Percentiles rank a stretch among this genome's conserved stretches.
Conservation (phyloP, 306 rosid genomes). For the Quercus wislizeni region DNA sequence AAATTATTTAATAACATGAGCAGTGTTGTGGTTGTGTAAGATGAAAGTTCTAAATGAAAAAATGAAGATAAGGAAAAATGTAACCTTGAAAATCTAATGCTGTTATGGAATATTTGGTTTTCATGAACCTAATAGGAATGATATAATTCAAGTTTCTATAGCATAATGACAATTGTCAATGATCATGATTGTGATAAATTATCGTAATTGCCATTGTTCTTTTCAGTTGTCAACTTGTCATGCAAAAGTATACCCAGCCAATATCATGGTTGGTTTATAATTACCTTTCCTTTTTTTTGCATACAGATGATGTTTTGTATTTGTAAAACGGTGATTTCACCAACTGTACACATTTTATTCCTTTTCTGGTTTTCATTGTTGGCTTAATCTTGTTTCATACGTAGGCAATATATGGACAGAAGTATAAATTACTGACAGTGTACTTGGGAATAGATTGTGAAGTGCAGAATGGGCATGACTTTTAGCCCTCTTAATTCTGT, state of each 20-base stretch:
- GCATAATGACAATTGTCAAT: background rate
- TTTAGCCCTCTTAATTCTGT: background rate
- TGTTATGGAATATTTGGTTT: background rate
- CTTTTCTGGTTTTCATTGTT: background rate
- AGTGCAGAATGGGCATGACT: background rate
- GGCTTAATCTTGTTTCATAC: background rate
- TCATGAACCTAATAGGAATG: background rate
- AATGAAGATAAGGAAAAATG: background rate
- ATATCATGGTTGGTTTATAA: background rate
- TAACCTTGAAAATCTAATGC: background rate
- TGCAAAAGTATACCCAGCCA: background rate
- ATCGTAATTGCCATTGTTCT: too few species aligned
- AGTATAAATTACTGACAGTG: background rate
- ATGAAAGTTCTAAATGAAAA: background rate
- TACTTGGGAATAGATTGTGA: background rate
- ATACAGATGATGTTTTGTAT: background rate
- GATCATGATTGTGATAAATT: too few species aligned
- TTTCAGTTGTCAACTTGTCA: background rate
- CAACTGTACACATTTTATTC: background rate
- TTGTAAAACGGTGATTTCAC: background rate
- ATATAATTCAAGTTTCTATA: too few species aligned
- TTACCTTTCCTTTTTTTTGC: background rate
- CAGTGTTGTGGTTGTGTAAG: background rate
- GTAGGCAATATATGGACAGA: background rate
- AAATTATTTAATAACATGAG: background rate